Percentiles rank a stretch among this genome's conserved stretches.
Evolutionary conservation across 1,139 yeast species (phyloP).

Genomic region (Kluyveromyces marxianus): DNA sequence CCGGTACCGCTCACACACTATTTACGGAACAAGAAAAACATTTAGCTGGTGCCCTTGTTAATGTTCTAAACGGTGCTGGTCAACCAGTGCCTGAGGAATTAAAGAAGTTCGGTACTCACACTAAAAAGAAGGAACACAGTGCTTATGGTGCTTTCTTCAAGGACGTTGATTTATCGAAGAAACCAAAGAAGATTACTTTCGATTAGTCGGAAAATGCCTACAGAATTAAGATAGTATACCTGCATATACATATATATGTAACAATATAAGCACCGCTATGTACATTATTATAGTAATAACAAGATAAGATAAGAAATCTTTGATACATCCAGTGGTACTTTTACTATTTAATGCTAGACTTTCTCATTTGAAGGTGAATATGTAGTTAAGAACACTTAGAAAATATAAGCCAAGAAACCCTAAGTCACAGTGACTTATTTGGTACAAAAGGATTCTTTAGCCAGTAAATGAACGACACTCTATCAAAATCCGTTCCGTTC

Average conservation of each 20-base stretch:
- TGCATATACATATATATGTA: not conserved
- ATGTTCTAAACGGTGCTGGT: constrained; percentile 85
- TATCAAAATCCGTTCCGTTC: not conserved
- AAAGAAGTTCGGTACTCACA: constrained; percentile 92
- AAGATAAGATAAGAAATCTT: too few relatives aligned
- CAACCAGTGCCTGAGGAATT: constrained; percentile 97
- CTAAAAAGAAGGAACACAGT: constrained; percentile 93
- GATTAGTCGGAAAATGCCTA: constrained; percentile 18
- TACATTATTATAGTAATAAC: not conserved
- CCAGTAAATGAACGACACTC: not conserved
- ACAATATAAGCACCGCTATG: not conserved
- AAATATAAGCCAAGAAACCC: too few relatives aligned
- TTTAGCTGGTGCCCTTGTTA: constrained; percentile 88
- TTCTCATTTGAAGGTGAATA: too few relatives aligned
- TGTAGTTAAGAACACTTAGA: too few relatives aligned
- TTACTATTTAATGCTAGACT: too few relatives aligned
- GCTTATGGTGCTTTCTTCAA: constrained; percentile 96
- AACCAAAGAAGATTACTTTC: constrained; percentile 88
- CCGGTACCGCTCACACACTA: constrained; percentile 89
- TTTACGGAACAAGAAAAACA: constrained; percentile 98
- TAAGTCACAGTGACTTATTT: too few relatives aligned
- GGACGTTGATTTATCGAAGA: constrained; percentile 78
- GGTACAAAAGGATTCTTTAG: too few relatives aligned
- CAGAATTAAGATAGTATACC: not conserved
- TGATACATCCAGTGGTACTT: too few relatives aligned